Evolutionary conservation across 345 rosid genomes (phyloP), one percentile per base, ranked within the genome.

Genomic region (Reutealis trisperma): DNA sequence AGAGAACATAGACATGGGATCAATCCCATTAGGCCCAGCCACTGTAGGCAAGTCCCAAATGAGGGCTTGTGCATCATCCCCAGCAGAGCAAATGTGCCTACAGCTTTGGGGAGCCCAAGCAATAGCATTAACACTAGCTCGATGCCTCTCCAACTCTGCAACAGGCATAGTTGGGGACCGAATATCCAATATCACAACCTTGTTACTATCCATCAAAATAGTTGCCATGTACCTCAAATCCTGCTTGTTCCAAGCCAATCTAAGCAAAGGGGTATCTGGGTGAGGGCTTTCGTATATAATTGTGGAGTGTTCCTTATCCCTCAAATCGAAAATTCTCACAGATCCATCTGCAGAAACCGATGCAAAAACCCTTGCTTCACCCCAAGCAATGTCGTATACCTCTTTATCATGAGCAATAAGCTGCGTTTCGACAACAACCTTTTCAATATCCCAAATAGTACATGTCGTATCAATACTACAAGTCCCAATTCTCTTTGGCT

Each of bases 381-480:
- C 93, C 97, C 97, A 92, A 30, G 93, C 93, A 2, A 92, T 90
- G 69, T 92, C 97, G 67, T 92, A 88, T 19, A 90, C 97, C 87
- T 92, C 97, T 59, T 90, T 90, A 14, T 92, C 97, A 49, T 92
- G 97, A 7, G 97, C 94, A 60, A 92, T 92, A 45, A 95, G 86
- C 75, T 95, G 99, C 16, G 99, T 95, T 80, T 95, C 99, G 0
- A 93, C 99, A 2, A 51, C 87, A 11, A 85, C 84, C 67, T 85
- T 90, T 77, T 95, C 98, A 19, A 95, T 86, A 83, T 95, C 99
- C 99, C 98, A 93, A 27, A 95, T 88, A 4, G 98, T 95, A 76
- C 99, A 95, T 0, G 99, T 95, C 25, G 98, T 95, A 58, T 95
- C 99, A 67, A 95, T 93, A 75, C 96, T 92, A 64, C 89, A 93